Base-by-base conservation (phyloP, 306 rosid genomes). In the Amphicarpaea edgeworthii region DNA sequence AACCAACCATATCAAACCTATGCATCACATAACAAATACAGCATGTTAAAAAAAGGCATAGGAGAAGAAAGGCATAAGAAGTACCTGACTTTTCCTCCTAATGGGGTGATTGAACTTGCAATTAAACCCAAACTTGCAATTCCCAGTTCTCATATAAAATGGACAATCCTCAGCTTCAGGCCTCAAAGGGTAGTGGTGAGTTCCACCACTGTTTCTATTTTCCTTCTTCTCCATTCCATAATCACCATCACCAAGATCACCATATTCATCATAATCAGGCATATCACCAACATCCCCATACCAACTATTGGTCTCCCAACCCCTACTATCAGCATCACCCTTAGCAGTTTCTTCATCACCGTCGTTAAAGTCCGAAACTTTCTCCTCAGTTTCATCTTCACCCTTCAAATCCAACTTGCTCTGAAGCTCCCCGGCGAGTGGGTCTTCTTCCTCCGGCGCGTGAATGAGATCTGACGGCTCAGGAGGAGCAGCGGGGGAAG, bases 161-260 rank as follows among this genome's bases (percentile, higher is more conserved):
- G 96, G 57, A 73, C 99, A 96, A 77, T 92, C 99, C 79, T 88
- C 96, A 42, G 99, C 99, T 26, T 92, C 99, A 1, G 97, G 97
- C 79, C 99, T 85, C 83, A 90, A 82, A 1, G 99, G 99, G 37
- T 83, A 87, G 61, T 86, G 91, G 10, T 75, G 80, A 42, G 75
- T 19, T 34, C 58, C 41, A 70, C 77, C 81, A 47, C 76, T 49
- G 41, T 2, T 80, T 50, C 23, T 41, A 38, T 66, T 83, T 50
- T 68, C 84, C 28, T 43, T 62, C 26, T 26, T 55, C 66, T 70
- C 83, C 50, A 5, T 75, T 42, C 40, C 81, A 78, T 59, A 86
- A 43, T 69, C 26, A 47, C 7, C 32, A 28, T 28, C 32, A 28
- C 4, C 32, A 28, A n/a, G n/a, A n/a, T 28, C 32, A 28, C 3